These are phyloP conservation scores for Pseudonitzschia multiseries DNA, from an alignment of 108 stramenopile species.

Conservation along the genomic window DNA sequence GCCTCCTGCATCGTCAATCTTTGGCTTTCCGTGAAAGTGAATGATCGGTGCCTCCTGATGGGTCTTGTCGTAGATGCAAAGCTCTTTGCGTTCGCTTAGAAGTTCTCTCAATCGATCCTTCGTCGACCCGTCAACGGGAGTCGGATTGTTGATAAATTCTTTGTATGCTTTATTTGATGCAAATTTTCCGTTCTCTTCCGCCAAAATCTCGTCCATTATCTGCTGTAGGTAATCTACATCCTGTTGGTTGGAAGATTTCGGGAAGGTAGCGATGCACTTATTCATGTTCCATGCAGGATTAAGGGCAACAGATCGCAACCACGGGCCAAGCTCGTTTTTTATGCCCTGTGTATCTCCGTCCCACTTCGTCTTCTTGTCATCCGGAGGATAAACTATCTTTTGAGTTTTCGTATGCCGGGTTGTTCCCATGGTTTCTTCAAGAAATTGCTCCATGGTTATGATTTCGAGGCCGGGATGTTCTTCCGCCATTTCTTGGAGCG, in stretches of 20 bases:
- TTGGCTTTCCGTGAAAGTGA: conserved; percentile 65
- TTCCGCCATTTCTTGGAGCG: conserved; percentile 58
- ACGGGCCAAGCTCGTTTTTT: conserved; percentile 23
- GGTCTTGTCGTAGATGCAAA: conserved; percentile 76
- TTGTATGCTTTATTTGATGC: conserved; percentile 13
- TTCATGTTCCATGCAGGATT: conserved; percentile 61
- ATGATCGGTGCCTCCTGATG: conserved; percentile 71
- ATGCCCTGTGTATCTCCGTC: conserved; percentile 50
- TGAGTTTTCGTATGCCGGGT: conserved; percentile 43
- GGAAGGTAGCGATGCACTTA: conserved; percentile 79
- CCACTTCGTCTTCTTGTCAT: conserved; percentile 70
- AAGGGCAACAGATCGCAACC: conserved; percentile 29
- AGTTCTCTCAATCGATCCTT: conserved; percentile 73
- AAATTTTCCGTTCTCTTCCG: conserved; percentile 13
- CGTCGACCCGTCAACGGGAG: conserved; percentile 60
- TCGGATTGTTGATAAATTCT: conserved; percentile 53
- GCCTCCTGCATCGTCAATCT: conserved; percentile 32
- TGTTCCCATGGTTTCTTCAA: conserved; percentile 65
- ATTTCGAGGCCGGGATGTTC: conserved; percentile 85
- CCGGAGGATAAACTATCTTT: conserved; percentile 56
- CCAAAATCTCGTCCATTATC: conserved; percentile 29
- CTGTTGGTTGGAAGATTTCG: conserved; percentile 49
- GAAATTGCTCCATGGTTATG: conserved; percentile 90
- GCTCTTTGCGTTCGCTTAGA: conserved; percentile 48
- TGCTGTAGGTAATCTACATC: conserved; percentile 53